Evolutionary conservation across 805 yeast species (phyloP).

Genomic region (Wickerhamiella occidentalis): DNA sequence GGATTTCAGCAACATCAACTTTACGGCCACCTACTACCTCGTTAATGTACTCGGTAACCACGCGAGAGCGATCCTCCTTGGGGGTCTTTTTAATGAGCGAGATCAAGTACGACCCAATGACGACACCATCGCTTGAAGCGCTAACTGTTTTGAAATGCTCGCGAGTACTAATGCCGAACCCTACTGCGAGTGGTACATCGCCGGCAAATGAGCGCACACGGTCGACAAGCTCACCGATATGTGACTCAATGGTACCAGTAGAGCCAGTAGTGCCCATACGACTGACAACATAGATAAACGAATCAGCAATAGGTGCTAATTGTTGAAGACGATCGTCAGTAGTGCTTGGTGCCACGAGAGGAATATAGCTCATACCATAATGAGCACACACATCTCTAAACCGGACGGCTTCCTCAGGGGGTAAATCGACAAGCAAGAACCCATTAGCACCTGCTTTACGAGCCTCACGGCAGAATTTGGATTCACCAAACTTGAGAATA

Average conservation of each 20-base stretch:
- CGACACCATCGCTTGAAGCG: conserved; percentile 81
- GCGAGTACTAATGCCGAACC: conserved; percentile 92
- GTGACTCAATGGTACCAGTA: conserved; percentile 45
- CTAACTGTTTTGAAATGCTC: conserved; percentile 80
- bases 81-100: conserved; percentile 54
- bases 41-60: conserved; percentile 56
- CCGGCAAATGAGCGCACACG: conserved; percentile 69
- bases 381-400: conserved; percentile 62
- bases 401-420: conserved; percentile 93
- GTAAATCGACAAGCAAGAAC: conserved; percentile 85
- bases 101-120: conserved; percentile 81
- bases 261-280: conserved; percentile 99
- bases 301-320: conserved; percentile 78
- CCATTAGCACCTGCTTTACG: conserved; percentile 89
- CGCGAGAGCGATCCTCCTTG: conserved; percentile 39
- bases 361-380: conserved; percentile 70
- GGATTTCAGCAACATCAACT: conserved; percentile 18
- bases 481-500: conserved; percentile 78
- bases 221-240: conserved; percentile 53
- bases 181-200: conserved; percentile 78
- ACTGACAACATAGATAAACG: conserved; percentile 91
- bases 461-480: conserved; percentile 64
- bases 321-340: conserved; percentile 75
- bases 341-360: conserved; percentile 94
- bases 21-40: conserved; percentile 48